Base-by-base conservation (phyloP, 2,329 filamentous ascomycete genomes). In the Cercospora sp. region DNA sequence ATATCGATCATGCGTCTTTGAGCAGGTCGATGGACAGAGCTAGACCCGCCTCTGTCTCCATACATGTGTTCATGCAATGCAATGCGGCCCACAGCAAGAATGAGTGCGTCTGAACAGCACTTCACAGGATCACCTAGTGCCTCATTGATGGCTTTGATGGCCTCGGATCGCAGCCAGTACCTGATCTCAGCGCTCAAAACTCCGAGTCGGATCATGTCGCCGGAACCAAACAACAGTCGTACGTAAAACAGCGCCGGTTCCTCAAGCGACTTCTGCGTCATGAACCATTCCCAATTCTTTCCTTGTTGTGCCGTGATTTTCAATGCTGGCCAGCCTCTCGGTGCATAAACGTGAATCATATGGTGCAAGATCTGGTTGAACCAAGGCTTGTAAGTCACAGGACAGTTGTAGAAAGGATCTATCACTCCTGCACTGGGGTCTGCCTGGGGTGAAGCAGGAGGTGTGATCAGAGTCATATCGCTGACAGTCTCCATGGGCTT, bases 231-330 rank as follows among this genome's bases (percentile, higher is more conserved):
- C 3, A 78, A 70, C 1, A 78, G 67, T 12, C 76, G 74, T 7
- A 78, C 76, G 37, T 77, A 76, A 66, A 78, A 78, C n/a, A 78
- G 64, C 8, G 77, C 77, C 4, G 77, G 73, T 40, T 79, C 77
- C 1, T 74, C 67, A 6, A 78, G 72, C 9, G 76, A 74, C 21
- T 75, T 74, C 63, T 76, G 75, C 1, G 74, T 77, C 75, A 77
- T 77, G 70, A 74, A 77, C 70, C 73, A 72, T 67, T 78, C 76
- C 76, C 76, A 78, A 12, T 68, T 69, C 3, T 73, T 65, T 4
- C 76, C 76, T 69, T 78, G 72, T 24, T 71, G 68, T 2, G 68
- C 65, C 9, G 74, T 73, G 62, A 79, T 77, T n/a, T 73, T 71
- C 24, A 79, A 70, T 3, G 76, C 70, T 1, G 76, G 75, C 77